Conservation (phyloP, 2,329 filamentous ascomycete species). For the Ophiostoma angusticollis region DNA sequence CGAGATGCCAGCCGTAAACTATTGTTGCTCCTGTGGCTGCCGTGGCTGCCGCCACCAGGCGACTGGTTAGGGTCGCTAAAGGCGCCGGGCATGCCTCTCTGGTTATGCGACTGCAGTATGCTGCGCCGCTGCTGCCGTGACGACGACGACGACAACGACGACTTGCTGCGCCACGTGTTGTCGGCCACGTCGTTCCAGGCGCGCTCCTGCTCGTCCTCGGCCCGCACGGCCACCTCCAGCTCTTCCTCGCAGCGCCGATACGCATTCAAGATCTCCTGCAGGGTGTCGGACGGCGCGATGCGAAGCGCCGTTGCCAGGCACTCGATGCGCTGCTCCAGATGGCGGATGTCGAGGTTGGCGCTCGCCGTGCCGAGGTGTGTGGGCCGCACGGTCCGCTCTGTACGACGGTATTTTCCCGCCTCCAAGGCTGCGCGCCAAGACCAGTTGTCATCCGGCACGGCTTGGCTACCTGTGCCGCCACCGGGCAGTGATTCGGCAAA, state of each 20-base stretch:
- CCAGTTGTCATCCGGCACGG: constrained; percentile 40
- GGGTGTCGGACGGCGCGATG: constrained; percentile 54
- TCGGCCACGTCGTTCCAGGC: constrained; percentile 58
- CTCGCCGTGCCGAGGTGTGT: constrained; percentile 48
- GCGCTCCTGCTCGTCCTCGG: constrained; percentile 55
- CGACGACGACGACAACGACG: background rate
- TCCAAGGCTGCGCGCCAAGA: constrained; percentile 69
- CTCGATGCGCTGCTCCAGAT: constrained; percentile 70
- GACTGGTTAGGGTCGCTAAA: constrained; percentile 31
- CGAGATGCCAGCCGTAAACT: constrained; percentile 8
- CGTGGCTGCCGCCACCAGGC: too few relatives aligned
- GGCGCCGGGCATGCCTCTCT: constrained; percentile 34
- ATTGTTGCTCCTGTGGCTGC: background rate
- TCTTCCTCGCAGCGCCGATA: constrained; percentile 72
- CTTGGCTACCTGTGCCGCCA: background rate
- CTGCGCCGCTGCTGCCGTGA: background rate
- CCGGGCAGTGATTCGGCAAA: constrained; percentile 15
- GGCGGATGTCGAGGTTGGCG: constrained; percentile 50
- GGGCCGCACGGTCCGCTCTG: constrained; percentile 37
- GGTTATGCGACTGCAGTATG: background rate
- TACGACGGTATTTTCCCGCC: constrained; percentile 60
- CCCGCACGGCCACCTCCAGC: constrained; percentile 50
- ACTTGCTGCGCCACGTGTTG: constrained; percentile 31
- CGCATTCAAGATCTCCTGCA: constrained; percentile 62
- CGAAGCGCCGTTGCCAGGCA: constrained; percentile 64